These are phyloP conservation scores for Postia placenta DNA, from an alignment of 768 basidiomycete genomes.

Conservation along the genomic window DNA sequence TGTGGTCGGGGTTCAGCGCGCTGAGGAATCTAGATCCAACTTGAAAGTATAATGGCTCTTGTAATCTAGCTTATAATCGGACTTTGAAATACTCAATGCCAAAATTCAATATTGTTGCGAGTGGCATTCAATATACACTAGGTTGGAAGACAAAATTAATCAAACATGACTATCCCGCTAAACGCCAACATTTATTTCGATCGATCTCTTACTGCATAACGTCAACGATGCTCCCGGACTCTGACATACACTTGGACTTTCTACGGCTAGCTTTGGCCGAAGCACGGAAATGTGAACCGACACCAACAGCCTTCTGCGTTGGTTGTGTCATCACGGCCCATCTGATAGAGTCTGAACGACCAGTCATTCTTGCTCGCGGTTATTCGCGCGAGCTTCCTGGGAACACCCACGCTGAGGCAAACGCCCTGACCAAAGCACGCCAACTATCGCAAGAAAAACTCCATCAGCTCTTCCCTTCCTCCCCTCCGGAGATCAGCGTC, in stretches of 20 bases:
- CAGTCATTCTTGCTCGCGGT: constrained; percentile 66
- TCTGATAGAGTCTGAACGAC: constrained; percentile 29
- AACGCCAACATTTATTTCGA: background rate
- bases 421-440: constrained; percentile 73
- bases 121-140: background rate
- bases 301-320: constrained; percentile 83
- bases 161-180: background rate
- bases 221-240: constrained; percentile 1
- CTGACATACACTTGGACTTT: constrained; percentile 31
- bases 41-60: background rate
- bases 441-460: constrained; percentile 35
- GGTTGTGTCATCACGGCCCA: constrained; percentile 69
- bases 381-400: constrained; percentile 89
- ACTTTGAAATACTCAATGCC: constrained; percentile 1
- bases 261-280: constrained; percentile 64
- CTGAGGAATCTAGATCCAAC: constrained; percentile 9
- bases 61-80: background rate
- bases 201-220: background rate
- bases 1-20: constrained; percentile 1
- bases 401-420: constrained; percentile 97
- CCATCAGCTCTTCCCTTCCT: constrained; percentile 31
- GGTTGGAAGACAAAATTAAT: background rate
- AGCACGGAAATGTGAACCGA: constrained; percentile 64
- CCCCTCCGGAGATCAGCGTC: constrained; percentile 31
- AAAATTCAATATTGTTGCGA: too few species aligned